Evolutionary conservation across 768 basidiomycete genomes (phyloP).

Genomic region (Boletus pseudo-olivaceus): DNA sequence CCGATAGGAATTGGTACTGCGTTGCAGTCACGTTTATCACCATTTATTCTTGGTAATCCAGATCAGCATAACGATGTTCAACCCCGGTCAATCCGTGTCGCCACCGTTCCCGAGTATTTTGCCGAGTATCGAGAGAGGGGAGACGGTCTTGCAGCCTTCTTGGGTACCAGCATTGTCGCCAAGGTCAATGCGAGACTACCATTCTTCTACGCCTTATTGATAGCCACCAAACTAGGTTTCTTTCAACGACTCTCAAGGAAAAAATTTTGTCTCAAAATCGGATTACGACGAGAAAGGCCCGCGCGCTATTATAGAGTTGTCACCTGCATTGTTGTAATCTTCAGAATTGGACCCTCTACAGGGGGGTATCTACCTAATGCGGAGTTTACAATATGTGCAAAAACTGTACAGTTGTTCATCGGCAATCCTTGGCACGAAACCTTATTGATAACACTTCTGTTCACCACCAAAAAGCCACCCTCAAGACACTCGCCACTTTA

Average conservation of each 20-base stretch:
- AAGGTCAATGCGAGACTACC: conserved; percentile 48
- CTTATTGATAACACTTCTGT: conserved; percentile 2
- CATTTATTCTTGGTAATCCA: conserved; percentile 56
- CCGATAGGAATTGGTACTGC: conserved; percentile 58
- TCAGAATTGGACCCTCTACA: not conserved
- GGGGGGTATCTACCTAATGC: conserved; percentile 11
- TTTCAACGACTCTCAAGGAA: conserved; percentile 65
- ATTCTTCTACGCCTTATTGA: not conserved
- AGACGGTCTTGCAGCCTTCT: conserved; percentile 74
- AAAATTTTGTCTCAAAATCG: conserved; percentile 73
- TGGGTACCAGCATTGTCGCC: conserved; percentile 80
- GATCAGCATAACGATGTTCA: conserved; percentile 72
- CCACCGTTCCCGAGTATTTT: conserved; percentile 84
- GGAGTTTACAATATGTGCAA: conserved; percentile 21
- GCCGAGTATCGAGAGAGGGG: conserved; percentile 86
- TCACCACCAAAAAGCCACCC: conserved; percentile 9
- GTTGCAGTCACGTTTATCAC: conserved; percentile 64
- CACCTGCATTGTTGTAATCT: conserved; percentile 61
- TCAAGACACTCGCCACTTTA: conserved; percentile 14
- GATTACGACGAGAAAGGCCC: conserved; percentile 77
- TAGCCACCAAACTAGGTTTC: conserved; percentile 47
- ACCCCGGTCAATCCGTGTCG: conserved; percentile 56
- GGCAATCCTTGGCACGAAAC: conserved; percentile 16
- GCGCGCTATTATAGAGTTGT: conserved; percentile 70
- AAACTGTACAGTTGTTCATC: conserved; percentile 32